Base-by-base conservation (phyloP, 225 moss, liverwort and hornwort genomes). In the Lunularia cruciata region DNA sequence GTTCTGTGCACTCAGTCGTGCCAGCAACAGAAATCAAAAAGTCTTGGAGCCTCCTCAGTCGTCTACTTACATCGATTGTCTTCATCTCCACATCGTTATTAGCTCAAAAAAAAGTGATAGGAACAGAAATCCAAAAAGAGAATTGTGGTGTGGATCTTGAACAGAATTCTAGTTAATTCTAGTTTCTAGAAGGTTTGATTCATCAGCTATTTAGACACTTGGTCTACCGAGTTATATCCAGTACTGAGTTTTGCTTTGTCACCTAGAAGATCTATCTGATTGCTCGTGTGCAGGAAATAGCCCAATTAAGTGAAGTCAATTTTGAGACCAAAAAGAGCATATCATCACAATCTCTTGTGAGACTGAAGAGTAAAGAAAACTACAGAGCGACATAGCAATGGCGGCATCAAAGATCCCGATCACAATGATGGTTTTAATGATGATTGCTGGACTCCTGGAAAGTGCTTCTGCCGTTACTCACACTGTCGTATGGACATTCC, bases 401-500 rank as follows among this genome's bases (percentile, higher is more conserved):
- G 47, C 48, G 46, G 19, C 47, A 30, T 8, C 30, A 0, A 65
- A 46, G 48, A 8, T n/a, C n/a, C 37, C 60, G 19, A 33, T 3
- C 65, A 38, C 54, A 43, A 13, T 68, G 53, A 20, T 72, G 72
- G 36, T n/a, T 13, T 46, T 55, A 60, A 35, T 77, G 32, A 6
- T 77, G 18, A 8, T 60, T 30, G 18, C 32, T 4, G 73, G 65
- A 39, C 43, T 72, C 22, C 20, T 68, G 13, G 72, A 72, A 38
- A 53, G 43, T 42, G 52, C 45, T 23, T 38, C 31, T 1, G 51
- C 45, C 2, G 65, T 58, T 51, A 65, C 70, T 26, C 51, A 46
- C 28, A 38, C 13, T 4, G 64, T 79, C 16, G 69, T 57, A 14
- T 79, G 78, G 78, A 65, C 57, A 2, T 79, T 79, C 58, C 64